These are phyloP conservation scores for Tuber calosporum DNA, from an alignment of 495 filamentous ascomycete species.

Conservation along the genomic window DNA sequence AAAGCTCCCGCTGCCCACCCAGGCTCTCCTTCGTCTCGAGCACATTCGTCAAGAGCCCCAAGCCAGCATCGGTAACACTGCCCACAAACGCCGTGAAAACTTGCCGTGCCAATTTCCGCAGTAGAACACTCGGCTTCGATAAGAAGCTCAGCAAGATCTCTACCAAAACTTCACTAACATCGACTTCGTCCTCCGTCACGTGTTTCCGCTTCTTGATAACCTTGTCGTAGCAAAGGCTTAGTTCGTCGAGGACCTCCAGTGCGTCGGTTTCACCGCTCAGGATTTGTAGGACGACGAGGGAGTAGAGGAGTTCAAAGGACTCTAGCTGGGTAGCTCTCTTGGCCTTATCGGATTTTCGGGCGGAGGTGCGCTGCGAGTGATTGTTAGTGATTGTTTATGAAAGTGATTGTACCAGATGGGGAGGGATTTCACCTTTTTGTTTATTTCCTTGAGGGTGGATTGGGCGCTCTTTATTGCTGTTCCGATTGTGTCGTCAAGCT, in stretches of 20 bases:
- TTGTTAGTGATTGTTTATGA: background rate
- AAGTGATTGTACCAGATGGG: background rate
- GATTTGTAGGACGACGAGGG: constrained; percentile 78
- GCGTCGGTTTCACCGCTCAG: constrained; percentile 83
- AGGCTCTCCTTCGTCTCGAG: constrained; percentile 72
- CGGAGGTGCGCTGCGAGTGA: constrained; percentile 3
- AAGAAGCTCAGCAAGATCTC: constrained; percentile 83
- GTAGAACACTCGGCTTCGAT: constrained; percentile 73
- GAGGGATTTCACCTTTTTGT: constrained; percentile 49
- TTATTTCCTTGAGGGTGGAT: constrained; percentile 60
- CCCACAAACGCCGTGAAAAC: constrained; percentile 74
- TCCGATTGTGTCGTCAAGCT: constrained; percentile 56
- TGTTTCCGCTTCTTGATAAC: constrained; percentile 34
- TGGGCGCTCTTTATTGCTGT: constrained; percentile 56
- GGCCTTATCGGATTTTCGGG: constrained; percentile 8
- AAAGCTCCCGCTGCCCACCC: constrained; percentile 76
- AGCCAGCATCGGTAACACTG: constrained; percentile 59
- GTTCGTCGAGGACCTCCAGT: constrained; percentile 63
- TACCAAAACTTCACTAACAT: constrained; percentile 66
- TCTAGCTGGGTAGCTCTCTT: constrained; percentile 42
- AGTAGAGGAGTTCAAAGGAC: constrained; percentile 73
- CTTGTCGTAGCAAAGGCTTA: constrained; percentile 64
- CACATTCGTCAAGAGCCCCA: constrained; percentile 67
- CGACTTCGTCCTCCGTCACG: constrained; percentile 46
- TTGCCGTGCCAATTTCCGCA: constrained; percentile 77